Percentiles rank a stretch among this genome's conserved stretches.
Conservation (phyloP, 164 flowering plant species). For the Magnolia officinalis region DNA sequence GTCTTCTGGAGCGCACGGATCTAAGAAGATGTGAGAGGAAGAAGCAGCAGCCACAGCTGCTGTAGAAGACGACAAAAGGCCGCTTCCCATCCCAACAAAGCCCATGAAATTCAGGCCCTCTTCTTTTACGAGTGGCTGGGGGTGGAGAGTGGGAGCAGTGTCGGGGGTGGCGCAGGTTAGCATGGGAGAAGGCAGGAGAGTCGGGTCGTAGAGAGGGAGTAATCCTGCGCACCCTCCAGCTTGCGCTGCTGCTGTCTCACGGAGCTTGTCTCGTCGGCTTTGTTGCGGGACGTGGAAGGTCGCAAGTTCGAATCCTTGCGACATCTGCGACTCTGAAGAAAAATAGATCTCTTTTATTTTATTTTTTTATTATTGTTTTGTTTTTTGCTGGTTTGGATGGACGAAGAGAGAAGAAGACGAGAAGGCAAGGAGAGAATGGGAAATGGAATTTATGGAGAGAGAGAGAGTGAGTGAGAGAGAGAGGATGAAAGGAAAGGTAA, state of each 20-base stretch:
- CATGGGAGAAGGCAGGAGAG: conserved; percentile 12
- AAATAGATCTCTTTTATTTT: background rate
- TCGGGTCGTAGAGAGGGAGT: conserved; percentile 45
- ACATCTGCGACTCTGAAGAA: background rate
- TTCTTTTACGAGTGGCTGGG: conserved; percentile 24
- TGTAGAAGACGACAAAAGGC: background rate
- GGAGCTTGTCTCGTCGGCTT: conserved; percentile 79
- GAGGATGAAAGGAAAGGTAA: background rate
- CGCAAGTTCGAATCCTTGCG: conserved; percentile 16
- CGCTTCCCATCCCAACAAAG: conserved; percentile 18
- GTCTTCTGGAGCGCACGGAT: conserved; percentile 11
- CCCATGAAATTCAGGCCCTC: conserved; percentile 40
- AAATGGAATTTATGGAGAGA: background rate
- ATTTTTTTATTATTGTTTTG: background rate
- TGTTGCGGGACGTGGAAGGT: conserved; percentile 73
- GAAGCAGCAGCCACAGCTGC: conserved; percentile 8
- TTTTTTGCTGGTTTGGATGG: background rate
- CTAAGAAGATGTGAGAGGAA: conserved; percentile 35
- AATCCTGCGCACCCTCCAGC: conserved; percentile 23
- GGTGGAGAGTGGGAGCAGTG: background rate
- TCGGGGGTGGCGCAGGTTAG: conserved; percentile 12
- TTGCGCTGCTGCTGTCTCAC: conserved; percentile 25
- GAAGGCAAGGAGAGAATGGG: background rate
- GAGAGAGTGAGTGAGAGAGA: background rate
- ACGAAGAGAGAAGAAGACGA: conserved; percentile 8